A percentile compares a stretch with the other conserved stretches of the same genome.
Conservation (phyloP, 768 basidiomycete genomes). For the Sarcodon aspratus region DNA sequence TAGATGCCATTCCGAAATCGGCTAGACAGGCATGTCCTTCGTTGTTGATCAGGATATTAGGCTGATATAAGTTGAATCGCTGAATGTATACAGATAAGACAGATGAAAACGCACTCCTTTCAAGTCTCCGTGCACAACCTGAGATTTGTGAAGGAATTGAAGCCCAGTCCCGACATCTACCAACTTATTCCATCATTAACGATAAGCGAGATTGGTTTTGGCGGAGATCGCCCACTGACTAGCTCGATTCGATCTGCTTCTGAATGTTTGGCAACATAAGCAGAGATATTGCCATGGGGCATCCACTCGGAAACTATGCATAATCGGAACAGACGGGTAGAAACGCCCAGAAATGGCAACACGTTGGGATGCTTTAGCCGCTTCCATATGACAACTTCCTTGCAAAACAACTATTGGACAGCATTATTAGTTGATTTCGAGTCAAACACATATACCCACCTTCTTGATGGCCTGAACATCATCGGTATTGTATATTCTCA, state of each 20-base stretch:
- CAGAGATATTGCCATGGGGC: not conserved
- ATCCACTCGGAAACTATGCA: not conserved
- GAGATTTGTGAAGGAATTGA: not conserved
- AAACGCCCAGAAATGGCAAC: not conserved
- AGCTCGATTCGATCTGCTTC: not conserved
- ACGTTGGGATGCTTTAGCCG: constrained; percentile 3
- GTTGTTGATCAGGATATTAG: not conserved
- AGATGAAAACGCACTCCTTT: not conserved
- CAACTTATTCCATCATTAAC: not conserved
- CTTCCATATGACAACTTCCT: constrained; percentile 1
- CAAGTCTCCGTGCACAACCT: not conserved
- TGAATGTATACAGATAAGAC: not conserved
- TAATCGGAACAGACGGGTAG: constrained; percentile 10
- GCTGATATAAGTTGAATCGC: not conserved
- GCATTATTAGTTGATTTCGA: too few relatives aligned
- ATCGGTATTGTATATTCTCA: not conserved
- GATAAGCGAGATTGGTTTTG: not conserved
- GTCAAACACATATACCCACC: too few relatives aligned
- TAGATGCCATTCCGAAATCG: not conserved
- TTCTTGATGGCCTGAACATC: too few relatives aligned
- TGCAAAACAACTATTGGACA: not conserved
- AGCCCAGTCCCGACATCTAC: not conserved
- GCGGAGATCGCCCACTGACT: not conserved
- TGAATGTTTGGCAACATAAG: not conserved
- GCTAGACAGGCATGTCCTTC: not conserved